Percentiles rank a stretch among this genome's conserved stretches.
Conservation (phyloP, 2,329 filamentous ascomycete genomes). For the Fusarium sublunatum region DNA sequence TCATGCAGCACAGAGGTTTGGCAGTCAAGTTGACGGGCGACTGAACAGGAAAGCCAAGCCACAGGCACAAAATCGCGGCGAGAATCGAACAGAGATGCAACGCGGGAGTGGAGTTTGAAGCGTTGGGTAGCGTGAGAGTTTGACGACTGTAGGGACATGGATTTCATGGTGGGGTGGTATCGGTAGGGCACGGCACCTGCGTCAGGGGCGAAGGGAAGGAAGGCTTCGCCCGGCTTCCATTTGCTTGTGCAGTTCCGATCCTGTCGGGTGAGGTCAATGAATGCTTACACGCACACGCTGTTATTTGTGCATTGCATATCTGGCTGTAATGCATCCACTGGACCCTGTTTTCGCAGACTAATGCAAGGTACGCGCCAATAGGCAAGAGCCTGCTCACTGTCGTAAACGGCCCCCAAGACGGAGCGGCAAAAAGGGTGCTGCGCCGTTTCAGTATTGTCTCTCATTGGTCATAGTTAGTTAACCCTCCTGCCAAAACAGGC, state of each 20-base stretch:
- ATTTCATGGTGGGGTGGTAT: conserved; percentile 31
- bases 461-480: conserved; percentile 25
- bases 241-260: neutral
- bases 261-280: neutral
- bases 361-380: conserved; percentile 46
- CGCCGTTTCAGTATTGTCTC: conserved; percentile 16
- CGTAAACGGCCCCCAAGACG: conserved; percentile 40
- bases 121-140: conserved; percentile 23
- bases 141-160: conserved; percentile 6
- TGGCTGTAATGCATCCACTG: conserved; percentile 12
- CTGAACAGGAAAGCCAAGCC: conserved; percentile 15
- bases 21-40: conserved; percentile 25
- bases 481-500: conserved; percentile 33
- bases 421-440: conserved; percentile 29
- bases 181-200: conserved; percentile 34
- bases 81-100: conserved; percentile 30
- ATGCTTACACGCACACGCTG: conserved; percentile 9
- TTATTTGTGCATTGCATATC: neutral
- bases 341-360: conserved; percentile 27
- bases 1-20: conserved; percentile 43
- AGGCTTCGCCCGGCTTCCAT: conserved; percentile 14
- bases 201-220: conserved; percentile 21
- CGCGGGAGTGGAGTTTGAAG: conserved; percentile 33
- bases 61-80: conserved; percentile 46
- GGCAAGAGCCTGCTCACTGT: conserved; percentile 21